phyloP scores from a whole-genome alignment of 225 moss, liverwort and hornwort genomes.

The Antitrichia curtipendula region DNA sequence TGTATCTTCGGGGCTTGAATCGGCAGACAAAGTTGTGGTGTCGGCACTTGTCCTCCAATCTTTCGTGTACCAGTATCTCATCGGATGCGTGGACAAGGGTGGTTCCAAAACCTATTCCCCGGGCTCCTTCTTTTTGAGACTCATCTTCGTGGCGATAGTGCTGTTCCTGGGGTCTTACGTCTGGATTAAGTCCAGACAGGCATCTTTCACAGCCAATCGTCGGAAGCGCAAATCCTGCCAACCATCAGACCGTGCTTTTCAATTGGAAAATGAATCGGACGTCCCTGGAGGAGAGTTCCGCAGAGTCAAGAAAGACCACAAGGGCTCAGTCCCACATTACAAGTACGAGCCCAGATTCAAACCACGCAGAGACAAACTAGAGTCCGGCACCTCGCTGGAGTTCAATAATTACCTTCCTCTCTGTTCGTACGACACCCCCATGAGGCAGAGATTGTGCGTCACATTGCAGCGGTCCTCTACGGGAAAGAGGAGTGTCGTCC shows the following conservation, averaged over 20 bases:
- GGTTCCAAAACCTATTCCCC: background rate
- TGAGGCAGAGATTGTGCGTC: background rate
- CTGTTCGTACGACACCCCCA: background rate
- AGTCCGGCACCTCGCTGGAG: background rate
- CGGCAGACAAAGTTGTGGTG: background rate
- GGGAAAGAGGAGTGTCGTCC: background rate
- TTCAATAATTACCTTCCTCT: background rate
- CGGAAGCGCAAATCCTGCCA: background rate
- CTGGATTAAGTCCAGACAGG: background rate
- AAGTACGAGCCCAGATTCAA: background rate
- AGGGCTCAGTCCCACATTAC: background rate
- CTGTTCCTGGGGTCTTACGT: background rate
- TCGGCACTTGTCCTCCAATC: background rate
- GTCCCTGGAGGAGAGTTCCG: background rate
- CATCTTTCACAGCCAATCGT: background rate
- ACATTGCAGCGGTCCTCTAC: background rate
- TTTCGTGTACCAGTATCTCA: background rate
- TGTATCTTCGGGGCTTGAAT: too few species aligned
- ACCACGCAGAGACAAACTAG: background rate
- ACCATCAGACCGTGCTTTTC: background rate
- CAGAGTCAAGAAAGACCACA: background rate
- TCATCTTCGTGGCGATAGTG: background rate
- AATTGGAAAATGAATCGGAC: background rate
- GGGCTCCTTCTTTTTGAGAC: background rate
- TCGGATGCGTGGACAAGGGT: background rate